A percentile compares a stretch with the other conserved stretches of the same genome.
These are phyloP conservation scores for Vigna nakashimae DNA, from an alignment of 306 rosid species.

Conservation along the genomic window DNA sequence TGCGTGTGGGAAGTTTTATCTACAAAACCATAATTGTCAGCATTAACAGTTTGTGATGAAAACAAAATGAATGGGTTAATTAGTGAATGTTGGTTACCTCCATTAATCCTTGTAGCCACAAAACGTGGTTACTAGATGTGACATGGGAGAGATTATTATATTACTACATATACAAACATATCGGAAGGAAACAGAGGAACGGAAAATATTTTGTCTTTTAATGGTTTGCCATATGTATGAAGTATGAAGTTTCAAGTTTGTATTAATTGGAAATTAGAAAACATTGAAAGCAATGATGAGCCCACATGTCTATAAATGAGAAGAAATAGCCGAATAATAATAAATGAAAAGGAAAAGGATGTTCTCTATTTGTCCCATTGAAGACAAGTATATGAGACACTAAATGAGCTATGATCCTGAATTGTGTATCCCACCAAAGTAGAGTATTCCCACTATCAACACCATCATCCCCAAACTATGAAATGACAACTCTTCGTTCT, in stretches of 20 bases:
- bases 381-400: conserved; percentile 17
- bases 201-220: neutral
- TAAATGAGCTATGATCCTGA: conserved; percentile 43
- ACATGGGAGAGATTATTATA: neutral
- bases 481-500: conserved; percentile 40
- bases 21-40: no score
- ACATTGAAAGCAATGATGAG: conserved; percentile 43
- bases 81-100: neutral
- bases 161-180: neutral
- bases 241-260: conserved; percentile 11
- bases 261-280: conserved; percentile 16
- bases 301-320: conserved; percentile 50
- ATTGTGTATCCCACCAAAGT: conserved; percentile 44
- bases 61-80: no score
- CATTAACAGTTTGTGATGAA: no score
- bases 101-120: neutral
- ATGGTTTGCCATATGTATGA: neutral
- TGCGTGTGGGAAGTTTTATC: no score
- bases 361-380: conserved; percentile 47
- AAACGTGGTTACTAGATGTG: neutral
- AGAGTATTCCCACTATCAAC: conserved; percentile 46
- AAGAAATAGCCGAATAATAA: conserved; percentile 51
- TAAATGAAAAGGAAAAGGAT: conserved; percentile 41
- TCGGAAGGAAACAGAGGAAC: neutral
- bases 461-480: conserved; percentile 49